Base-by-base conservation (phyloP, 202 grass and related monocot genomes). In the Digitaria exilis region DNA sequence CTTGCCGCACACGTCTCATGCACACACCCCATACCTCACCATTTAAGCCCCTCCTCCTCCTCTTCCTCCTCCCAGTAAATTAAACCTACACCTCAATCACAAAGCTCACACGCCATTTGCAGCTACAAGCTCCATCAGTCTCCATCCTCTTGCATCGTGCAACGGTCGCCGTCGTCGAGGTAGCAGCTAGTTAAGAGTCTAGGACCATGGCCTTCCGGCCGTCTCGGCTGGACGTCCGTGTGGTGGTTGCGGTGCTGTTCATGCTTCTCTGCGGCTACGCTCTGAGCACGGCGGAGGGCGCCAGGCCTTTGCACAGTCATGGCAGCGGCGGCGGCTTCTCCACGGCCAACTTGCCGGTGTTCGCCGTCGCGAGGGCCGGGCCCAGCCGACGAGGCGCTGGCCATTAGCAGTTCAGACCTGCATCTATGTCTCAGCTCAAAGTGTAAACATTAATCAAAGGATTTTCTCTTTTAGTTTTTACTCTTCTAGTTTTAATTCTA, bases 371-470 rank as follows among this genome's bases (percentile, higher is more conserved):
- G 13, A 94, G 77, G 57, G 78, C 82, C 0, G 92, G 92, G 59
- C 92, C 92, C 6, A 94, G 92, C 49, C 50, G 39, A 1, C 82
- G 82, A 65, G 92, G 92, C n/a, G 48, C 84, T 0, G 92, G 92
- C 3, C 92, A 94, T 62, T 94, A 87, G 80, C 32, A n/a, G 2
- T 50, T 14, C 1, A 19, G 2, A 4, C 9, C 66, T 12, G 60
- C 17, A 9, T 21, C 18, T 35, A n/a, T 17, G 67, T 72, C 49
- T 51, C 66, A 60, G 16, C 2, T 58, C 16, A 4, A 51, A 62
- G 18, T 44, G 68, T 82, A 65, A 67, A 56, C 51, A 54, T 7
- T n/a, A 73, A 65, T 65, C 31, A 39, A 61, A 42, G 10, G 26
- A 31, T 78, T n/a, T n/a, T 69, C 15, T 76, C 9, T 64, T 9